Percentiles rank a stretch among this genome's conserved stretches.
phyloP scores from a whole-genome alignment of 1,284 basidiomycete species.

The Polyporus tsugae region DNA sequence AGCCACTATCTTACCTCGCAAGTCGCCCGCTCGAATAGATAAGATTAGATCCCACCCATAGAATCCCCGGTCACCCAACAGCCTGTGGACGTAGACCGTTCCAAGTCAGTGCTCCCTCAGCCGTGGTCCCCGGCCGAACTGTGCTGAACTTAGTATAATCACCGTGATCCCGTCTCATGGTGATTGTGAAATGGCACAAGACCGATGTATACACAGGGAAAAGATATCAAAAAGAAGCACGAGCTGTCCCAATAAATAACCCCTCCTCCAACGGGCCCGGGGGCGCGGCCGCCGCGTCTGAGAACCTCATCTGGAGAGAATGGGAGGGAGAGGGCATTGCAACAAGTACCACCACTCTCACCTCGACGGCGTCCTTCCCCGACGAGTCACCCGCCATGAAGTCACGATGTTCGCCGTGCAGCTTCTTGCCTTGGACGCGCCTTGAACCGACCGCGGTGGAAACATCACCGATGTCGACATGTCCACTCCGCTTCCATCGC shows the following conservation, averaged over 20 bases:
- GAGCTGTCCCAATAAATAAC: constrained; percentile 15
- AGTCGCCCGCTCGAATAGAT: background rate
- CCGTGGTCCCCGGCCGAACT: background rate
- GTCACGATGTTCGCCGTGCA: background rate
- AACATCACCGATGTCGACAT: background rate
- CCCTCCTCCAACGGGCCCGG: constrained; percentile 6
- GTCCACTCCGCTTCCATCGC: background rate
- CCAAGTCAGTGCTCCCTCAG: background rate
- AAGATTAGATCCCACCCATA: background rate
- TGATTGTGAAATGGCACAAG: no score
- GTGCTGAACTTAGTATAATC: background rate
- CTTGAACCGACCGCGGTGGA: background rate
- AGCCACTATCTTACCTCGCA: background rate
- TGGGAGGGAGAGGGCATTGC: constrained; percentile 17
- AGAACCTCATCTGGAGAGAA: background rate
- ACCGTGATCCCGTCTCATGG: background rate
- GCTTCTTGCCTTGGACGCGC: background rate
- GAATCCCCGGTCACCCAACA: no score
- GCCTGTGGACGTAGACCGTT: no score
- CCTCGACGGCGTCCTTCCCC: background rate
- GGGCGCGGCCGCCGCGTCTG: background rate
- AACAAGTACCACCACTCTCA: constrained; percentile 19
- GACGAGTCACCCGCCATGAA: background rate
- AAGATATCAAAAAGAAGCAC: constrained; percentile 4
- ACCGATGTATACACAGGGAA: background rate